These are phyloP conservation scores for Oryza meyeriana DNA, from an alignment of 176 grass and related monocot genomes.

Conservation along the genomic window DNA sequence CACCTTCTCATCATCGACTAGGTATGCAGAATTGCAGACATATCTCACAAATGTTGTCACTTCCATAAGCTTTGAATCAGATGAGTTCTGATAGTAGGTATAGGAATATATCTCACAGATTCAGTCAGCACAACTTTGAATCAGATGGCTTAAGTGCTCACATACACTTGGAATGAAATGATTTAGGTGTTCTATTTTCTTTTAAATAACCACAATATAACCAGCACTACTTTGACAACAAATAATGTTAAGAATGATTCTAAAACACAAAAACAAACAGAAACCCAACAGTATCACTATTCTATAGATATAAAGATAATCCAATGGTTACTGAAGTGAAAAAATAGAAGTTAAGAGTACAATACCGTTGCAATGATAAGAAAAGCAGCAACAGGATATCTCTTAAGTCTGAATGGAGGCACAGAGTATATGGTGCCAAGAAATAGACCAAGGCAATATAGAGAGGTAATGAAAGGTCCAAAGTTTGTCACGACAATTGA, in stretches of 20 bases:
- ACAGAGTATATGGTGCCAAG: conserved; percentile 99
- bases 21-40: background rate
- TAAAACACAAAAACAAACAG: background rate
- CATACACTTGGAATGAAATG: background rate
- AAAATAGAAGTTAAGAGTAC: conserved; percentile 2
- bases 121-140: background rate
- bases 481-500: conserved; percentile 74
- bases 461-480: conserved; percentile 86
- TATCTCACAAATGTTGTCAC: background rate
- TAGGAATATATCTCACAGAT: background rate
- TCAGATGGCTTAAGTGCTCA: background rate
- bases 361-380: conserved; percentile 96
- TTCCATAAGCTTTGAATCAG: background rate
- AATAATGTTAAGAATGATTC: conserved; percentile 1
- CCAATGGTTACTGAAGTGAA: background rate
- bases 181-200: background rate
- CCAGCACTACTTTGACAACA: background rate
- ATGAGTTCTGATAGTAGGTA: background rate
- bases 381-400: conserved; percentile 86
- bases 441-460: conserved; percentile 94
- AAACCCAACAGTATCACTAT: background rate
- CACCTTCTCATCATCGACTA: conserved; percentile 3
- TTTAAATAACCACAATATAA: background rate
- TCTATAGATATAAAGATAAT: background rate
- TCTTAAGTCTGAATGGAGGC: conserved; percentile 98